Conservation (phyloP, 371 early-diverging fungal species). For the Actinomucor elegans region DNA sequence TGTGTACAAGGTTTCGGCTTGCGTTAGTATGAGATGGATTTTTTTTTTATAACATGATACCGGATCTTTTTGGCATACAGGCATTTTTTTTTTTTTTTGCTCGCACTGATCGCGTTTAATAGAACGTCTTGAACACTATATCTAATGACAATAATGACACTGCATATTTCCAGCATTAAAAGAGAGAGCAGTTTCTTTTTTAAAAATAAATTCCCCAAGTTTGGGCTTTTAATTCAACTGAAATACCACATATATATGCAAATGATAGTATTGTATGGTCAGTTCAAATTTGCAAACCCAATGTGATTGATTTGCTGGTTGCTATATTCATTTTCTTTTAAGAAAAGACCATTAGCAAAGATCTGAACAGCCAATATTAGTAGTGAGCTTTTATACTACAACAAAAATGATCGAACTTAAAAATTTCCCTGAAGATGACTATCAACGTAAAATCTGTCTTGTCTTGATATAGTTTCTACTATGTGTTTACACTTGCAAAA, state of each 20-base stretch:
- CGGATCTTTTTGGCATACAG: too few species aligned
- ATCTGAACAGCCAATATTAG: conserved; percentile 17
- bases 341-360: conserved; percentile 14
- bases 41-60: too few species aligned
- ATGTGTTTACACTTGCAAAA: conserved; percentile 10
- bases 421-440: conserved; percentile 2
- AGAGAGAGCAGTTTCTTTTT: too few species aligned
- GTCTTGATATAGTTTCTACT: conserved; percentile 2
- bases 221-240: too few species aligned
- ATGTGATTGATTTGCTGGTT: conserved; percentile 16
- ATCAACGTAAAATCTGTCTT: conserved; percentile 12
- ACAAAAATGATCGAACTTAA: conserved; percentile 2
- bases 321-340: conserved; percentile 24
- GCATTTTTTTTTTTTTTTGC: too few species aligned
- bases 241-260: conserved; percentile 4
- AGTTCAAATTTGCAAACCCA: conserved; percentile 10
- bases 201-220: too few species aligned
- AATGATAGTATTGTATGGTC: conserved; percentile 1
- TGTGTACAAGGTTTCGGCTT: too few species aligned
- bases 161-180: too few species aligned
- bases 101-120: too few species aligned
- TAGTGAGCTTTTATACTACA: conserved; percentile 15
- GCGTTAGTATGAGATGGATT: too few species aligned
- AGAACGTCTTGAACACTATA: too few species aligned
- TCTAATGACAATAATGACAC: too few species aligned